These are phyloP conservation scores for Dalbergia cochinchinensis DNA, from an alignment of 306 rosid genomes.

Conservation along the genomic window DNA sequence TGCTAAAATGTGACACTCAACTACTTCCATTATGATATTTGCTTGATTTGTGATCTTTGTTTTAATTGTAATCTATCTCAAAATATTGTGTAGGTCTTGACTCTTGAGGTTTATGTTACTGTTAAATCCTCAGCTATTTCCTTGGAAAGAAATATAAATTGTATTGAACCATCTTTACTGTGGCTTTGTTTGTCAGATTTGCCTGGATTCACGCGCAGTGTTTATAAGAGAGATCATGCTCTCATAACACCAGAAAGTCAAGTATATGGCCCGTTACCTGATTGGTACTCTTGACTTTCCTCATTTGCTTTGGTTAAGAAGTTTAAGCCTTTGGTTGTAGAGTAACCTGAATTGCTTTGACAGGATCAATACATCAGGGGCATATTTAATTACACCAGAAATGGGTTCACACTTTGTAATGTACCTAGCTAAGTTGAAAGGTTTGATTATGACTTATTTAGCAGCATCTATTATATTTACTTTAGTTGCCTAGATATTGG, in stretches of 20 bases:
- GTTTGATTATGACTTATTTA: slow-evolving; percentile 52
- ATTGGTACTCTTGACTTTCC: slow-evolving; percentile 64
- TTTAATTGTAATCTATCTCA: not conserved
- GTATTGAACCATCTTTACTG: slow-evolving; percentile 35
- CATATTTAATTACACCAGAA: slow-evolving; percentile 84
- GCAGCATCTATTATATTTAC: slow-evolving; percentile 5
- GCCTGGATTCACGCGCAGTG: slow-evolving; percentile 98
- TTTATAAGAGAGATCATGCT: slow-evolving; percentile 85
- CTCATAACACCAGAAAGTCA: slow-evolving; percentile 93
- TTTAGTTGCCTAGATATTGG: slow-evolving; percentile 28
- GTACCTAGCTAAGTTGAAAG: slow-evolving; percentile 94
- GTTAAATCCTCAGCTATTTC: slow-evolving; percentile 21
- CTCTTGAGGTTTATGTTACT: slow-evolving; percentile 19
- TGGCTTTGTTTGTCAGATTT: slow-evolving; percentile 65
- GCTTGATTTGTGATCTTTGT: slow-evolving; percentile 6
- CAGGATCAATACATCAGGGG: slow-evolving; percentile 80
- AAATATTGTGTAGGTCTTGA: not conserved
- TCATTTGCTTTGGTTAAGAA: slow-evolving; percentile 38
- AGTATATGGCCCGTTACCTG: slow-evolving; percentile 86
- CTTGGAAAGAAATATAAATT: slow-evolving; percentile 15
- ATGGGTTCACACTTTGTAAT: slow-evolving; percentile 88
- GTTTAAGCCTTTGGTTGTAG: slow-evolving; percentile 34
- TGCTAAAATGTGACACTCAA: slow-evolving; percentile 28
- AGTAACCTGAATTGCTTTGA: slow-evolving; percentile 51
- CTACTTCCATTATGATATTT: not conserved